Conservation (phyloP, 176 grass and related monocot genomes). For the Bothriochloa decipiens region DNA sequence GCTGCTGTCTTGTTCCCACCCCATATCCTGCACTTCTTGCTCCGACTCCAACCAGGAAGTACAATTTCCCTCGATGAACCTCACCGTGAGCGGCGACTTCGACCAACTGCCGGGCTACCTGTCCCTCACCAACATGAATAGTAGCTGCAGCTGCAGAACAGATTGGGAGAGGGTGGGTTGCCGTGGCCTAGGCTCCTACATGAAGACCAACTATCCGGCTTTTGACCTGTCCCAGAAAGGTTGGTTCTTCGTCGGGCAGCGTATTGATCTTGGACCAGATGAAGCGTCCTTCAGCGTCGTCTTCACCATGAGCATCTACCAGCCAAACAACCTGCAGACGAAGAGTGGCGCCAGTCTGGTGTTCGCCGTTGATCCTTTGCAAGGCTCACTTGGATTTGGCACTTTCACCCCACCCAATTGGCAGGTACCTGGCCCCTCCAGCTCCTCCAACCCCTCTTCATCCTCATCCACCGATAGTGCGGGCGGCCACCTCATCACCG, state of each 20-base stretch:
- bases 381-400: neutral
- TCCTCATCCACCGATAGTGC: neutral
- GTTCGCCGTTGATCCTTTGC: neutral
- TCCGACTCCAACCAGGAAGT: neutral
- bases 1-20: neutral
- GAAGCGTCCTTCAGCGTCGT: neutral
- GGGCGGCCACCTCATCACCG: neutral
- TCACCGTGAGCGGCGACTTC: neutral
- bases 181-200: neutral
- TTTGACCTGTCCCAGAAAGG: neutral
- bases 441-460: neutral
- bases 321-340: neutral
- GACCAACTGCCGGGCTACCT: neutral
- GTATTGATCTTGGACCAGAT: neutral
- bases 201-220: neutral
- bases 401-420: neutral
- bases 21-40: neutral
- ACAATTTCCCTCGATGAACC: neutral
- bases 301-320: neutral
- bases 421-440: neutral
- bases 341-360: neutral
- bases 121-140: constrained; percentile 4
- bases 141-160: neutral
- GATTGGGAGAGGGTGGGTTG: neutral
- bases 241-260: neutral